A percentile compares a stretch with the other conserved stretches of the same genome.
phyloP scores from a whole-genome alignment of 2,329 filamentous ascomycete species.

The Myriosclerotinia duriaeana region DNA sequence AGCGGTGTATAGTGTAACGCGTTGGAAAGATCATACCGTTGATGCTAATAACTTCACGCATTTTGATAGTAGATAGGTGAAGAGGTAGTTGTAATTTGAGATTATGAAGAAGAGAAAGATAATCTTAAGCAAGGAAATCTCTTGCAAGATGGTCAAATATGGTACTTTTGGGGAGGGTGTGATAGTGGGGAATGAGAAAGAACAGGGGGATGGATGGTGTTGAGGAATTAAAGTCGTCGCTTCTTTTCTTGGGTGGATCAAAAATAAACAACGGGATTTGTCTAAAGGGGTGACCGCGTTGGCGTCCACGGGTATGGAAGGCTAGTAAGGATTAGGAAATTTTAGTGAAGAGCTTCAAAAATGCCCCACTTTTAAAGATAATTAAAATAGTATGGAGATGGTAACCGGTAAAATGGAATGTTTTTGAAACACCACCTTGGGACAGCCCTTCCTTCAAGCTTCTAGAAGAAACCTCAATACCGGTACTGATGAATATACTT shows the following conservation, averaged over 20 bases:
- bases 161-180: constrained; percentile 24
- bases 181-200: constrained; percentile 32
- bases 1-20: constrained; percentile 42
- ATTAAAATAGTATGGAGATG: background rate
- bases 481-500: no score
- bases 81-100: constrained; percentile 23
- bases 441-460: background rate
- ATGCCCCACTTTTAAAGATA: background rate
- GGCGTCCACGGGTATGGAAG: background rate
- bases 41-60: constrained; percentile 99
- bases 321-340: constrained; percentile 20
- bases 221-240: constrained; percentile 26
- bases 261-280: constrained; percentile 23
- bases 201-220: constrained; percentile 20
- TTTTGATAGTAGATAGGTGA: constrained; percentile 51
- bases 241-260: constrained; percentile 19
- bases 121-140: constrained; percentile 24
- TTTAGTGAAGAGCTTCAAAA: constrained; percentile 17
- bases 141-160: constrained; percentile 27
- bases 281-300: constrained; percentile 23
- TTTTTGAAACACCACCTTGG: no score
- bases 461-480: constrained; percentile 20
- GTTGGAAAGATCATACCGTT: constrained; percentile 69
- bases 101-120: constrained; percentile 21
- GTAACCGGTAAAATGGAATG: no score